Base-by-base conservation (phyloP, 2,329 filamentous ascomycete species). In the Colletotrichum cordylinicola region DNA sequence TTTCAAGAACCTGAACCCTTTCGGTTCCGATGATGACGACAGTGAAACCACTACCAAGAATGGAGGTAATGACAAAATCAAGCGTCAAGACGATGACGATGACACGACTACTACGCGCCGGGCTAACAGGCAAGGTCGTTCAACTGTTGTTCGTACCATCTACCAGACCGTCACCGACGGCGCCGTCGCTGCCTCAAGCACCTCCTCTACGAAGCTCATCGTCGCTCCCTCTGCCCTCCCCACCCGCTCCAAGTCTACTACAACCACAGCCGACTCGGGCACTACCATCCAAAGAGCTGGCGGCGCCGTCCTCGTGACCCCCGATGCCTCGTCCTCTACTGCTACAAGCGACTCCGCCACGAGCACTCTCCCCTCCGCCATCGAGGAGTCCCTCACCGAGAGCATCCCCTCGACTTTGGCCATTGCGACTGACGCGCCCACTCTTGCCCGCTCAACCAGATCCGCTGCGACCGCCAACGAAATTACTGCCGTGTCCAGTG, bases 111-210 rank as follows among this genome's bases (percentile, higher is more conserved):
- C 74, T 73, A 76, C 66, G 31, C 65, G 37, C 27, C 65, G 61
- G 29, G 72, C 74, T 76, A 76, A 76, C 10, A 74, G 29, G 55
- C 31, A 76, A 76, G 74, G 66, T 24, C 66, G 71, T 31, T 72
- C 75, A 24, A 85, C 83, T 21, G 80, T 86, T 56, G 79, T 84
- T 39, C 80, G 79, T 16, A 86, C 85, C 21, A 82, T 88, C 24
- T 88, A 85, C 78, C 83, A 84, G 66, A 89, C 87, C 48, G 76
- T 76, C 70, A 74, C 74, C 43, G 74, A 65, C 13, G 70, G 31
- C 58, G 58, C 60, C 24, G 12, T 31, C 33, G 55, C 33, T 35
- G 56, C 70, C 27, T 35, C 58, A 24, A 52, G 62, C 21, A 60
- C 52, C 43, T 60, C 71, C 13, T 69, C 70, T 4, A 81, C 83